Evolutionary conservation across 2,329 filamentous ascomycete species (phyloP), one percentile per base, ranked within the genome.

Genomic region (Thelonectria rubi): DNA sequence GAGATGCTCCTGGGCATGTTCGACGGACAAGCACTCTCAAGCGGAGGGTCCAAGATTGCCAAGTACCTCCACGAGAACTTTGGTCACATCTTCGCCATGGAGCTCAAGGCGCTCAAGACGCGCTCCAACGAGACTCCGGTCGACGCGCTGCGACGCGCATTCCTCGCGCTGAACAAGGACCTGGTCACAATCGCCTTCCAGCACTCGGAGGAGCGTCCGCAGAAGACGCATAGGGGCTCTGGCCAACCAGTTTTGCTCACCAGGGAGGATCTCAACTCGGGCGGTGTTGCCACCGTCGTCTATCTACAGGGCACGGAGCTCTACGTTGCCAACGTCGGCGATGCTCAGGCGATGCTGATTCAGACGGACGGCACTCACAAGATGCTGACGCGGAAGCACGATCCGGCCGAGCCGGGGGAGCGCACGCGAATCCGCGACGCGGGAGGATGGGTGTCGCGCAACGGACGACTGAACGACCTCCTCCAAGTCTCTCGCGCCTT

Each of bases 21-120:
- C 73, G 96, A 99, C 74, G 95, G 95, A 3, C 92, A 97, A 74
- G 87, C 90, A n/a, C 83, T 96, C 60, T 92, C 92, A 2, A 93
- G 88, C 63, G 92, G 94, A 63, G 96, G 95, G 45, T 97, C 94
- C 64, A 96, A 96, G 80, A 92, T 99, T 69, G 94, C 95, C 66
- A 98, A 97, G 75, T 99, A 92, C 72, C 81, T 99, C 30, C 94
- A 99, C 74, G 95, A 99, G 78, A 94, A 97, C 73, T 97, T 99
- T 77, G 91, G 92, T 21, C 86, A 90, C 62, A 90, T 93, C 15
- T 95, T 99, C 72, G 86, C 87, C 6, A 85, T 90, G 56, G 94
- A 99, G 77, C 78, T 99, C 53, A 93, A 92, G 66, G 86, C 83
- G 60, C 75, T 97, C 40, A 91, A 90, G 70, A 81, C 80, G 9